Conservation (phyloP, 1,139 yeast genomes). For the Tardiomyces digboiensis region DNA sequence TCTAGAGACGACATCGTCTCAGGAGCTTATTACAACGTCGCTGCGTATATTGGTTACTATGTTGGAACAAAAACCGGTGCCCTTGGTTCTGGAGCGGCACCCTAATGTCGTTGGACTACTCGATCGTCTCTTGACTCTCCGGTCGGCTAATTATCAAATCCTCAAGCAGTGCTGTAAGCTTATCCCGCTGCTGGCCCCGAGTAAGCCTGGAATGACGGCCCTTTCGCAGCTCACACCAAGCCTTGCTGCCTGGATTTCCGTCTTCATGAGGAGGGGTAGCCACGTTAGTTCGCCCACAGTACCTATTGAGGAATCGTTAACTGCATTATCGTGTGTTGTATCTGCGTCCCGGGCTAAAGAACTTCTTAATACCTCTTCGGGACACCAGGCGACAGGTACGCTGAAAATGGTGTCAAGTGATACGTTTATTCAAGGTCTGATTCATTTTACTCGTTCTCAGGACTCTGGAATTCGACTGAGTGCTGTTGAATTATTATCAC, state of each 20-base stretch:
- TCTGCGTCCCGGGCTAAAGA: constrained; percentile 11
- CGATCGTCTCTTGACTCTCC: constrained; percentile 11
- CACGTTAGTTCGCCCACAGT: constrained; percentile 4
- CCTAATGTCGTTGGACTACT: constrained; percentile 16
- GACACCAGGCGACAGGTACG: constrained; percentile 8
- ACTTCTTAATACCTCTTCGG: constrained; percentile 6
- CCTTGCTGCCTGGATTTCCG: constrained; percentile 11
- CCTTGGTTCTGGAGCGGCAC: constrained; percentile 12
- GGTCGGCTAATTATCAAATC: constrained; percentile 9
- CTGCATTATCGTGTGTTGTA: constrained; percentile 21
- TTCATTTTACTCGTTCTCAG: constrained; percentile 18
- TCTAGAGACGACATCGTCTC: constrained; percentile 8
- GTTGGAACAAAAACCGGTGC: constrained; percentile 14
- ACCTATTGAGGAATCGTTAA: constrained; percentile 17
- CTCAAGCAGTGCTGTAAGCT: constrained; percentile 16
- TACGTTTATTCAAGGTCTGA: constrained; percentile 15
- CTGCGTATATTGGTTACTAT: constrained; percentile 19
- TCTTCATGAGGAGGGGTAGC: constrained; percentile 7
- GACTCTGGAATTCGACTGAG: constrained; percentile 21
- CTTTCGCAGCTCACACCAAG: constrained; percentile 10
- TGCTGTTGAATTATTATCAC: constrained; percentile 23
- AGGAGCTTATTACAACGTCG: constrained; percentile 15
- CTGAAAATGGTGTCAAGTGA: constrained; percentile 6
- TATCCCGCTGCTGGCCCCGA: constrained; percentile 17
- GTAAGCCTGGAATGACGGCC: constrained; percentile 6